These are phyloP conservation scores for Ananas comosus DNA, from an alignment of 176 grass and related monocot species.

Conservation along the genomic window DNA sequence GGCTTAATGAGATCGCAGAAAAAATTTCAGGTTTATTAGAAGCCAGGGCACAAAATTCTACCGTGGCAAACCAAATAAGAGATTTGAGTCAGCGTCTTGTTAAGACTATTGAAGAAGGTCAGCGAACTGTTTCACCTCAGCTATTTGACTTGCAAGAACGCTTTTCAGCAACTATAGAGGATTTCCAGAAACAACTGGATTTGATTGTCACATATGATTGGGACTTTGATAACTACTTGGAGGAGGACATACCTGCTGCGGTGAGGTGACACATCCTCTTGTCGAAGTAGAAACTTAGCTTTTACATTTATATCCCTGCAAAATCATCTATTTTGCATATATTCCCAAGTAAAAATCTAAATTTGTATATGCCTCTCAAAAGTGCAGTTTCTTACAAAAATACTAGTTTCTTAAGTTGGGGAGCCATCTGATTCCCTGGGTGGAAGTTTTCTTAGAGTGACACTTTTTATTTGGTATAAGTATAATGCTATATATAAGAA, in stretches of 20 bases:
- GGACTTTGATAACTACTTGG: slow-evolving; percentile 94
- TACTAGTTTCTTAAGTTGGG: no score
- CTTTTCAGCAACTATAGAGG: slow-evolving; percentile 63
- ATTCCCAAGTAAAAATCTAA: no score
- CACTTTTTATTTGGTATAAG: no score
- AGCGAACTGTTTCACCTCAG: slow-evolving; percentile 64
- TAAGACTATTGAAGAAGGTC: slow-evolving; percentile 69
- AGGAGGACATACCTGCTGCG: slow-evolving; percentile 86
- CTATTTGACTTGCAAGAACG: slow-evolving; percentile 89
- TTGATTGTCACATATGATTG: slow-evolving; percentile 80
- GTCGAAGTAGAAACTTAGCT: no score
- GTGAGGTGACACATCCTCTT: slow-evolving; percentile 46
- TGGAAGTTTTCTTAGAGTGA: no score
- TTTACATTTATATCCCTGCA: no score
- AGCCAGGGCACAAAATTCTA: slow-evolving; percentile 51
- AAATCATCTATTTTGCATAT: no score
- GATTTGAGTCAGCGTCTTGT: slow-evolving; percentile 74
- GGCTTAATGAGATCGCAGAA: slow-evolving; percentile 61
- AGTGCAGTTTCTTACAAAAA: no score
- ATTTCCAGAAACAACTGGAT: slow-evolving; percentile 84
- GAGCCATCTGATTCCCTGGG: no score
- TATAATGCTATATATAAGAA: no score
- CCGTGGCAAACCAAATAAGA: slow-evolving; percentile 66
- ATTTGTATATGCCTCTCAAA: no score
- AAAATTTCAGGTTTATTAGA: slow-evolving; percentile 52